Conservation (phyloP, 2,329 filamentous ascomycete genomes). For the Scolecobasidium constrictum region DNA sequence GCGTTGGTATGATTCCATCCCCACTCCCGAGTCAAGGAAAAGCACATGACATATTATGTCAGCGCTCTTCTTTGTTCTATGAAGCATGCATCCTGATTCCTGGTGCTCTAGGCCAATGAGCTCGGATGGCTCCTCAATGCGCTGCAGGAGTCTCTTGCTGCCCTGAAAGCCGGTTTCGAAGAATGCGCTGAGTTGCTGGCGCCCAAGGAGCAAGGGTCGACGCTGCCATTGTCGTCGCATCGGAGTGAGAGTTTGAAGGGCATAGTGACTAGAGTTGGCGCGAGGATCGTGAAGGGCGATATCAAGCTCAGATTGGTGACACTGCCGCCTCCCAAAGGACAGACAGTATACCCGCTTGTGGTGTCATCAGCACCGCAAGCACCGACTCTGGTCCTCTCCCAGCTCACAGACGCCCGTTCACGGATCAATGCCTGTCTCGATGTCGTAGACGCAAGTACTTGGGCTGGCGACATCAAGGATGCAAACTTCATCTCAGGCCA, state of each 20-base stretch:
- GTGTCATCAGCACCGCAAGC: slow-evolving; percentile 43
- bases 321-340: slow-evolving; percentile 43
- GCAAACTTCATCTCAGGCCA: slow-evolving; percentile 48
- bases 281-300: slow-evolving; percentile 82
- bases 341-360: slow-evolving; percentile 30
- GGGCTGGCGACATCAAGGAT: slow-evolving; percentile 54
- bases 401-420: slow-evolving; percentile 62
- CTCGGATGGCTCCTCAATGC: slow-evolving; percentile 53
- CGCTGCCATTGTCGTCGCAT: slow-evolving; percentile 77
- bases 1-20: slow-evolving; percentile 39
- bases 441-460: slow-evolving; percentile 66
- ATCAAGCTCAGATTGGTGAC: slow-evolving; percentile 68
- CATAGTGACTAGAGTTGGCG: slow-evolving; percentile 79
- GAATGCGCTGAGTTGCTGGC: slow-evolving; percentile 83
- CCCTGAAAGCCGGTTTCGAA: slow-evolving; percentile 61
- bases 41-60: too few relatives aligned
- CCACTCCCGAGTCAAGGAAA: too few relatives aligned
- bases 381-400: slow-evolving; percentile 51
- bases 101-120: slow-evolving; percentile 45
- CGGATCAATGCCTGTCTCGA: slow-evolving; percentile 75
- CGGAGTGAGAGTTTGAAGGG: slow-evolving; percentile 88
- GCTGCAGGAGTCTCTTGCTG: slow-evolving; percentile 49
- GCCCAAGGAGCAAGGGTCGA: slow-evolving; percentile 74
- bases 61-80: too few relatives aligned
- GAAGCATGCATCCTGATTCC: too few relatives aligned